phyloP scores from a whole-genome alignment of 192 early-diverging fungal species.

The Backusella parvicylindrica region DNA sequence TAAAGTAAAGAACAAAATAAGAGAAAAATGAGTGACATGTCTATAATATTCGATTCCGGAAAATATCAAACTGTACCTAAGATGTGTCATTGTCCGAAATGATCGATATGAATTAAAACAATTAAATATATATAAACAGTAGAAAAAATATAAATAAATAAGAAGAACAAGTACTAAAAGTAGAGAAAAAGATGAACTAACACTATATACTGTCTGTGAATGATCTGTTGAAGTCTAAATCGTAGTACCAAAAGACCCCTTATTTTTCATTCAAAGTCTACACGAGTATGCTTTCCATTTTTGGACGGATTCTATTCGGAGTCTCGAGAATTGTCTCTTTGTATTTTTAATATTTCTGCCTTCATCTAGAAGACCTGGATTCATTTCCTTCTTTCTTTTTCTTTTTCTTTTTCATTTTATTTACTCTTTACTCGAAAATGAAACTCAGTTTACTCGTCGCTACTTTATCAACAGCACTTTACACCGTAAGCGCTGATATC shows the following conservation, averaged over 20 bases:
- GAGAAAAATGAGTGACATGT: not conserved
- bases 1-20: not conserved
- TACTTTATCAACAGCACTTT: not conserved
- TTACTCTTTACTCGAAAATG: not conserved
- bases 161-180: not conserved
- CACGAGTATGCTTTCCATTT: not conserved
- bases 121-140: not conserved
- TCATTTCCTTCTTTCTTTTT: not conserved
- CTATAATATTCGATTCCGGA: not conserved
- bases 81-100: conserved; percentile 6
- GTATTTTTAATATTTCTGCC: not conserved
- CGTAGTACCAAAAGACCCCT: not conserved
- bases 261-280: not conserved
- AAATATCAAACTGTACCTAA: conserved; percentile 4
- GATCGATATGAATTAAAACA: not conserved
- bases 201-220: not conserved
- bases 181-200: not conserved
- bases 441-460: conserved; percentile 11
- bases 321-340: not conserved
- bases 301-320: not conserved
- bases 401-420: conserved; percentile 1
- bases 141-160: not conserved
- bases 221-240: not conserved
- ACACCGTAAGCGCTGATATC: not conserved
- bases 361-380: not conserved